Base-by-base conservation (phyloP, 805 yeast species). In the Hanseniaspora hatyaiensis region DNA sequence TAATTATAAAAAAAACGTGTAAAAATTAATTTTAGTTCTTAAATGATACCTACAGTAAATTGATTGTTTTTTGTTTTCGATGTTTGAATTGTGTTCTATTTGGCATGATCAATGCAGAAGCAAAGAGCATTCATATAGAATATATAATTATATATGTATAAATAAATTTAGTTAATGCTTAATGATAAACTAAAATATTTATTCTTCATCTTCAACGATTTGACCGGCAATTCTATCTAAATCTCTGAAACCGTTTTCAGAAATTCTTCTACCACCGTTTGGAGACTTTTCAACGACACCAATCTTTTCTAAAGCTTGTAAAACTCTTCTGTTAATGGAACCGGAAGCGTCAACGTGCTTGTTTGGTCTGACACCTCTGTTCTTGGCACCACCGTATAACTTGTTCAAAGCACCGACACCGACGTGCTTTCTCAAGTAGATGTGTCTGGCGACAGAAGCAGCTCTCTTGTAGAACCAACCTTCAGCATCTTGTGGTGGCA, bases 401-500 rank as follows among this genome's bases (percentile, higher is more conserved):
- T 86, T 92, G 95, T 89, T 89, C 70, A 92, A 81, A 70, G 84
- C 84, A 79, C 98, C 98, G 64, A 89, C 94, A 83, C 98, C 98
- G 65, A 92, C 95, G 65, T 84, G 84, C 77, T 92, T 92, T 84
- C 96, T 87, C 75, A 92, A 79, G 95, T 92, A 92, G 74, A 92
- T 81, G 88, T 92, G 98, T 80, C 98, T 92, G 68, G 98, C 98
- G 72, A 88, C 87, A 53, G 98, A 89, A 67, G 98, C 98, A 65
- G 98, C 94, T 75, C 98, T 84, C 85, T 84, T 85, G 95, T 89
- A 89, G 84, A 86, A 89, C 98, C 98, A 92, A 68, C 89, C 87
- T 76, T 87, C 97, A 64, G 97, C 74, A 71, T 92, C 97, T 77
- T 89, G 97, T 71, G 98, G 98, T 71, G 98, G 98, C 72, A 92